Evolutionary conservation across 2,329 filamentous ascomycete species (phyloP).

Genomic region (Amphichorda felina): DNA sequence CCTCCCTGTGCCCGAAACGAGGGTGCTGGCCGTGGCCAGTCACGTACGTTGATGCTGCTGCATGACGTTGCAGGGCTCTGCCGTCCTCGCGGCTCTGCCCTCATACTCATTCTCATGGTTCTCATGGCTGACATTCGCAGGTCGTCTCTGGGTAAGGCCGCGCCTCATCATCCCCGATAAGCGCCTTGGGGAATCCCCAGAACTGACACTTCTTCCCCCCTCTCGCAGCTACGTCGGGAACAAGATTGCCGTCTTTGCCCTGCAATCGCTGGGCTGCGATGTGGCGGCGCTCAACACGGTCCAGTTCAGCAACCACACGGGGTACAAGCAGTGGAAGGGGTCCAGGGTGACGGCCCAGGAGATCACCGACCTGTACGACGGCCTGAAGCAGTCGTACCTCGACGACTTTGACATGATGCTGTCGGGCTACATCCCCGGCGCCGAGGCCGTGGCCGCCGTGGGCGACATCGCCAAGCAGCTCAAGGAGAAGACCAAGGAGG

Average conservation of each 20-base stretch:
- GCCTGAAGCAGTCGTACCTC: conserved; percentile 71
- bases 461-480: conserved; percentile 76
- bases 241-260: conserved; percentile 88
- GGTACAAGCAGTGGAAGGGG: conserved; percentile 80
- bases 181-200: background rate
- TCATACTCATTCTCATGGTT: background rate
- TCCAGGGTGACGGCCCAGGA: conserved; percentile 71
- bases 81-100: background rate
- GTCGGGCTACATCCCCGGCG: conserved; percentile 87
- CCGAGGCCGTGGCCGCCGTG: conserved; percentile 71
- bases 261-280: conserved; percentile 89
- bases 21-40: conserved; percentile 80
- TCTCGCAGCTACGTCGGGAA: conserved; percentile 80
- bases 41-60: conserved; percentile 55
- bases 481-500: conserved; percentile 47
- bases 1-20: conserved; percentile 36
- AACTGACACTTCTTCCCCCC: conserved; percentile 2
- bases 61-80: too few species aligned
- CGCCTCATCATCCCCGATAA: too few species aligned
- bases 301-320: conserved; percentile 96
- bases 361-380: conserved; percentile 73
- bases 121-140: conserved; percentile 11
- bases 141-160: conserved; percentile 27
- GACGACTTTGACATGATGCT: conserved; percentile 90
- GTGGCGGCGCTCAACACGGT: conserved; percentile 93